Percentiles rank a stretch among this genome's conserved stretches.
Conservation (phyloP, 176 grass and related monocot species). For the Oryza australiensis region DNA sequence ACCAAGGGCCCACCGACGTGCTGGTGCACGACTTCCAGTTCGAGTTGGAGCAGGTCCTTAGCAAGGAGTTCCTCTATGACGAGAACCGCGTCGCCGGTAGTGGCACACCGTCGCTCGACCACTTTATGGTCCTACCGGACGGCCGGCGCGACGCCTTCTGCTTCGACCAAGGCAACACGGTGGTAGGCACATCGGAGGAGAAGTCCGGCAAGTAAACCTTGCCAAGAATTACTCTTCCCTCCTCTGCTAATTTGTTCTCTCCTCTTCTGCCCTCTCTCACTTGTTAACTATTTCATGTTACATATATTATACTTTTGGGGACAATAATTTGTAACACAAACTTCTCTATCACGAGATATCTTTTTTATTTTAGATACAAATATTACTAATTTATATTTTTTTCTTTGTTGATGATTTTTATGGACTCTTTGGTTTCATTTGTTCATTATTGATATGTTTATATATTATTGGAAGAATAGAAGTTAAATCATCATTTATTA, state of each 20-base stretch:
- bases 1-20: slow-evolving; percentile 62
- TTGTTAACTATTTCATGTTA: not conserved
- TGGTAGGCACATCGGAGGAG: not conserved
- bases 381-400: too few relatives aligned
- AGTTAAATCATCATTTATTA: too few relatives aligned
- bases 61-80: slow-evolving; percentile 76
- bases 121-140: slow-evolving; percentile 55
- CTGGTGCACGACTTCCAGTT: too few relatives aligned
- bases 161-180: slow-evolving; percentile 26
- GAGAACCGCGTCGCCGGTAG: slow-evolving; percentile 55
- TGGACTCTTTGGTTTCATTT: too few relatives aligned
- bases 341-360: too few relatives aligned
- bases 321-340: slow-evolving; percentile 25
- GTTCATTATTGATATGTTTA: too few relatives aligned
- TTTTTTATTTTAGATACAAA: too few relatives aligned
- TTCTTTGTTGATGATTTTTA: too few relatives aligned
- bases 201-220: slow-evolving; percentile 39
- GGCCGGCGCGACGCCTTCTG: slow-evolving; percentile 54
- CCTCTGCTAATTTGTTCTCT: not conserved
- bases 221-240: too few relatives aligned
- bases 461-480: too few relatives aligned
- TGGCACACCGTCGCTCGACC: slow-evolving; percentile 47
- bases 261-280: not conserved
- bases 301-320: slow-evolving; percentile 20
- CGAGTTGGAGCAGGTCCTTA: slow-evolving; percentile 59